Evolutionary conservation across 2,329 filamentous ascomycete genomes (phyloP).

Genomic region (Pseudocercospora ulei): DNA sequence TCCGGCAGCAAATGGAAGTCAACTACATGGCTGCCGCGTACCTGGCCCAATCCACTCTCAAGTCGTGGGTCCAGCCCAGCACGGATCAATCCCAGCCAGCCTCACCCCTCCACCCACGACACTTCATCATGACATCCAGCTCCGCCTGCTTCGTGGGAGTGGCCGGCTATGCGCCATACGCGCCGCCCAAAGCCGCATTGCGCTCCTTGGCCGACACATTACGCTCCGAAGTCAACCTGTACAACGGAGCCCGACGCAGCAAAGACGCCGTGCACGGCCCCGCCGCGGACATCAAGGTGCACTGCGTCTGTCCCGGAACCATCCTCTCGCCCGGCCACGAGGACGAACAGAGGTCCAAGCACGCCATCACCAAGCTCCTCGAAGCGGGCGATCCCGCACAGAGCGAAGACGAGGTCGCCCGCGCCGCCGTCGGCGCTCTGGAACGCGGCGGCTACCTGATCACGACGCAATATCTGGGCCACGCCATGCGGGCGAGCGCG

Average conservation of each 20-base stretch:
- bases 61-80: conserved; percentile 55
- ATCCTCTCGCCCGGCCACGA: conserved; percentile 69
- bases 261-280: conserved; percentile 37
- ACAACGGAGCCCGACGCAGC: conserved; percentile 54
- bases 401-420: conserved; percentile 67
- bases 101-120: conserved; percentile 44
- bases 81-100: conserved; percentile 29
- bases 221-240: conserved; percentile 73
- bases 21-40: conserved; percentile 85
- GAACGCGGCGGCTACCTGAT: conserved; percentile 74
- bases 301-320: conserved; percentile 73
- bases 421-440: conserved; percentile 58
- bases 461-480: conserved; percentile 62
- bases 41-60: conserved; percentile 70
- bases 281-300: conserved; percentile 62
- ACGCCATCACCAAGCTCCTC: conserved; percentile 64
- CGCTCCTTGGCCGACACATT: conserved; percentile 74
- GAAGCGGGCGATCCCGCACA: conserved; percentile 76
- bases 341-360: conserved; percentile 68
- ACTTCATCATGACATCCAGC: conserved; percentile 81
- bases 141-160: conserved; percentile 65
- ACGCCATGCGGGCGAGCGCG: conserved; percentile 56
- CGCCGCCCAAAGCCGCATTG: conserved; percentile 75
- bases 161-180: conserved; percentile 74
- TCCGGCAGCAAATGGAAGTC: conserved; percentile 76